Percentiles rank a stretch among this genome's conserved stretches.
Conservation (phyloP, 768 basidiomycete species). For the Mycena chlorophos region DNA sequence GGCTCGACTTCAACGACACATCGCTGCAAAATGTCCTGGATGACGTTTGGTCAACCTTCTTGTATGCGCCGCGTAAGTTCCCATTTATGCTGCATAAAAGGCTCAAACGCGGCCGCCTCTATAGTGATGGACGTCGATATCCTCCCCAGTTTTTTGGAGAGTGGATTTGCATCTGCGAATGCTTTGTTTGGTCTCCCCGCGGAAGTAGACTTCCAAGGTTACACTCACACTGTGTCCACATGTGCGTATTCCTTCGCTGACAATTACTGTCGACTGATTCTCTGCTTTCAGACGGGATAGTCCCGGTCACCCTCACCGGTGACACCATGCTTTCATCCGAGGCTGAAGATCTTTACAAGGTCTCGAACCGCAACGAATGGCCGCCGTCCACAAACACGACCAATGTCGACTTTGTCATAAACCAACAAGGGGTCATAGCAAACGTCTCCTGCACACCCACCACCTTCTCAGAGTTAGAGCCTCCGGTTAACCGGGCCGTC, state of each 20-base stretch:
- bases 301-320: neutral
- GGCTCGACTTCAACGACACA: neutral
- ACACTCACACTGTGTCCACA: neutral
- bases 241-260: neutral
- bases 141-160: neutral
- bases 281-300: neutral
- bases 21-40: neutral
- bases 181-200: neutral
- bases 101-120: too few relatives aligned
- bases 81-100: too few relatives aligned
- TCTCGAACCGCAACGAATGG: neutral
- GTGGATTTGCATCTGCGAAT: neutral
- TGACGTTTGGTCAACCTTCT: neutral
- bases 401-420: neutral
- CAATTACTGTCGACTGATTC: neutral
- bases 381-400: neutral
- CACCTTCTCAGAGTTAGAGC: neutral
- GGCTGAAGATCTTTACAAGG: neutral
- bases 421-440: conserved; percentile 3
- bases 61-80: neutral
- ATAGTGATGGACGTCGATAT: neutral
- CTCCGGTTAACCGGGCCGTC: neutral
- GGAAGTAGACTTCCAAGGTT: neutral
- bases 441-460: neutral
- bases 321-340: neutral